These are phyloP conservation scores for Ceratocystis huliohia DNA, from an alignment of 2,329 filamentous ascomycete species.

Conservation along the genomic window DNA sequence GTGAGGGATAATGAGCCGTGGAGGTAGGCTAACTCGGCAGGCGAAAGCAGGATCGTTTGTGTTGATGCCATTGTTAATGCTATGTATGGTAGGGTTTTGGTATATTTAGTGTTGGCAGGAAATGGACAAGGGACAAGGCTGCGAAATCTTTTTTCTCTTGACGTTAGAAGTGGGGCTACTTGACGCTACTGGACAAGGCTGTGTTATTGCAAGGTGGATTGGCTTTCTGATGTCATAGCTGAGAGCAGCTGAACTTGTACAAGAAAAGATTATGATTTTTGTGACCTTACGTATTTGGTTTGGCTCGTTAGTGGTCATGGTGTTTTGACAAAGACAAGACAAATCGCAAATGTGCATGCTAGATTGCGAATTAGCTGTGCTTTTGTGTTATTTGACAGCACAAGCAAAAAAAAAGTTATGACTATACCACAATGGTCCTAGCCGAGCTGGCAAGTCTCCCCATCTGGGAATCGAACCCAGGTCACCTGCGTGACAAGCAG, in stretches of 20 bases:
- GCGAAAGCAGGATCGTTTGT: conserved; percentile 68
- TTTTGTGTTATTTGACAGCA: background rate
- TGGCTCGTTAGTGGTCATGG: background rate
- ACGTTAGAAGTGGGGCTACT: conserved; percentile 13
- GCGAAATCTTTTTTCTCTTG: conserved; percentile 16
- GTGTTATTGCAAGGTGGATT: background rate
- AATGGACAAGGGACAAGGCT: conserved; percentile 12
- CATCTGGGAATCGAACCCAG: conserved; percentile 21
- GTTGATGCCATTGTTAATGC: conserved; percentile 42
- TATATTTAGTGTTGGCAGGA: background rate
- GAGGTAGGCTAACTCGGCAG: conserved; percentile 91
- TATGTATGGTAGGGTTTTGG: background rate
- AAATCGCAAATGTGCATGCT: background rate
- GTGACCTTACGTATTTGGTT: background rate
- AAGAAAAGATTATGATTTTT: background rate
- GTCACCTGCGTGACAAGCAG: conserved; percentile 20
- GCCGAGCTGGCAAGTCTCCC: background rate
- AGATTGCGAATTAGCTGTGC: too few species aligned
- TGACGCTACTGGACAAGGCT: conserved; percentile 11
- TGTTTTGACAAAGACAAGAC: background rate
- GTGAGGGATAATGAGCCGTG: conserved; percentile 70
- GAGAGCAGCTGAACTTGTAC: background rate
- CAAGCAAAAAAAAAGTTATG: background rate
- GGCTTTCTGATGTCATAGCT: conserved; percentile 9
- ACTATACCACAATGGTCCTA: background rate